phyloP scores from a whole-genome alignment of 2,329 filamentous ascomycete species.

The Diaporthe citri region DNA sequence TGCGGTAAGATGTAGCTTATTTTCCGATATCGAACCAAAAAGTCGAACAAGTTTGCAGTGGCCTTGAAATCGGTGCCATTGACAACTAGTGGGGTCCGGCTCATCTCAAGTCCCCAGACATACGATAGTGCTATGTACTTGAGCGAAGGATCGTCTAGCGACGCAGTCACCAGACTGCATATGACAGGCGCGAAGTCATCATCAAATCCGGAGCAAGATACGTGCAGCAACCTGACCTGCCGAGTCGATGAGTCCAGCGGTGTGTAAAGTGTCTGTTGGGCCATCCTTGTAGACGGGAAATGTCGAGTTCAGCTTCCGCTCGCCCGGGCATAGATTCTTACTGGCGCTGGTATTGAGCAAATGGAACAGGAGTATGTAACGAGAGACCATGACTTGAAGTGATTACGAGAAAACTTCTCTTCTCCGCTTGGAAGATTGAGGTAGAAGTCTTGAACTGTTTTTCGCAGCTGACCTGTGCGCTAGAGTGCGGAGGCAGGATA shows the following conservation, averaged over 20 bases:
- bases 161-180: background rate
- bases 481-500: background rate
- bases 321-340: background rate
- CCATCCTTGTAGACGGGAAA: background rate
- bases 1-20: background rate
- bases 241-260: background rate
- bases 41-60: background rate
- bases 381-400: background rate
- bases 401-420: background rate
- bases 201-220: background rate
- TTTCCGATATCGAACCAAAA: constrained; percentile 11
- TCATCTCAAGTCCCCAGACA: constrained; percentile 1
- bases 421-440: background rate
- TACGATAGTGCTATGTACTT: constrained; percentile 1
- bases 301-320: background rate
- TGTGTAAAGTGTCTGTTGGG: background rate
- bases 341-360: no score
- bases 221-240: constrained; percentile 15
- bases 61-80: background rate
- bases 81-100: background rate
- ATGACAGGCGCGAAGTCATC: background rate
- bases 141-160: background rate
- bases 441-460: background rate
- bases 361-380: background rate
- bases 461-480: background rate